phyloP scores from a whole-genome alignment of 2,329 filamentous ascomycete species.

The Leptographium galeiforme region DNA sequence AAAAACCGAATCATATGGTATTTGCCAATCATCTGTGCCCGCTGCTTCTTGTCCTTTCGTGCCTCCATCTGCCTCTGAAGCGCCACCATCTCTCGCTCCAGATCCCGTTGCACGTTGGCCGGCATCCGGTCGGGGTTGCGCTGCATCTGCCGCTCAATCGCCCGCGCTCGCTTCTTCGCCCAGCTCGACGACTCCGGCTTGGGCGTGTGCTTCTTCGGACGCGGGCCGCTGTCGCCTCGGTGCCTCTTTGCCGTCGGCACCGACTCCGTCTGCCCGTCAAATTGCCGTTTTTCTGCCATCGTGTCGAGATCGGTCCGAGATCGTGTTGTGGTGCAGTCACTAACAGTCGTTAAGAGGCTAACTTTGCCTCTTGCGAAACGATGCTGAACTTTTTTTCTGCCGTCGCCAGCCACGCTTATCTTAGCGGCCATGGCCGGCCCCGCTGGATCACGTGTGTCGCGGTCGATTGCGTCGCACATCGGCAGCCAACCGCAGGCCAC shows the following conservation, averaged over 20 bases:
- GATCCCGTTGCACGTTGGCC: slow-evolving; percentile 51
- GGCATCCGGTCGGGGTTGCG: slow-evolving; percentile 46
- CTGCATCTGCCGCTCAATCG: slow-evolving; percentile 52
- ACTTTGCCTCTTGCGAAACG: no score
- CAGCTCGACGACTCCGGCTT: slow-evolving; percentile 40
- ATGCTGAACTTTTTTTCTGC: background rate
- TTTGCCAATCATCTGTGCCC: slow-evolving; percentile 58
- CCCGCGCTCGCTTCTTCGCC: slow-evolving; percentile 59
- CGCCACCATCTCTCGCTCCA: slow-evolving; percentile 58
- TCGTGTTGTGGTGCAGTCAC: no score
- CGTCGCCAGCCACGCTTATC: background rate
- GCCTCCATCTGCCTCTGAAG: slow-evolving; percentile 51
- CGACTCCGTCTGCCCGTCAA: slow-evolving; percentile 13
- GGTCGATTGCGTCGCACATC: background rate
- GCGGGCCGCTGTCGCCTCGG: background rate
- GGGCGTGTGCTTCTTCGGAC: slow-evolving; percentile 24
- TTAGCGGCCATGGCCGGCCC: background rate
- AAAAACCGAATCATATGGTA: slow-evolving; percentile 82
- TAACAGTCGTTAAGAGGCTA: background rate
- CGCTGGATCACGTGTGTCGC: background rate
- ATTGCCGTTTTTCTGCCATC: slow-evolving; percentile 19
- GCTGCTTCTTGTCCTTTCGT: slow-evolving; percentile 45
- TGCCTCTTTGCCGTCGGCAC: slow-evolving; percentile 11
- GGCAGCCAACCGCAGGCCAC: background rate
- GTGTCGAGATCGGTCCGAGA: background rate